Evolutionary conservation across 2,329 filamentous ascomycete genomes (phyloP).

Genomic region (Hypomyces perniciosus): DNA sequence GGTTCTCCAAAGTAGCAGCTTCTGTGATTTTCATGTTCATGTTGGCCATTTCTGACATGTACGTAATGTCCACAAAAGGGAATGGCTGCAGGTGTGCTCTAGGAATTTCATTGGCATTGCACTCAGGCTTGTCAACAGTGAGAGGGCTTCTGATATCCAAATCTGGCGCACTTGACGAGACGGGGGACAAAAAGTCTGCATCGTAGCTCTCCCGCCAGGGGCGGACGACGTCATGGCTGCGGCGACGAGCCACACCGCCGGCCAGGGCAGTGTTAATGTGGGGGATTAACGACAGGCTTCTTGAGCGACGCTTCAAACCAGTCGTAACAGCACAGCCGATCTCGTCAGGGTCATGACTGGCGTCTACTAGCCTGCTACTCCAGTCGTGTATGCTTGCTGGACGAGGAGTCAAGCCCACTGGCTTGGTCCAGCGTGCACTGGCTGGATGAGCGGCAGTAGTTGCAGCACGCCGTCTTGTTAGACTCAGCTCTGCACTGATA

Average conservation of each 20-base stretch:
- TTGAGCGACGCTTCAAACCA: conserved; percentile 48
- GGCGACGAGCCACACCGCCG: conserved; percentile 35
- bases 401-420: conserved; percentile 52
- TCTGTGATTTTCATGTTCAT: conserved; percentile 55
- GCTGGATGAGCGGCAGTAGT: conserved; percentile 10
- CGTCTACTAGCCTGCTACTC: conserved; percentile 33
- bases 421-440: conserved; percentile 29
- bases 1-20: conserved; percentile 46
- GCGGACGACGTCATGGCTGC: conserved; percentile 55
- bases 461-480: conserved; percentile 1
- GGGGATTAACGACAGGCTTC: conserved; percentile 51
- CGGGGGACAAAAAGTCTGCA: conserved; percentile 44
- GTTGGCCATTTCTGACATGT: conserved; percentile 41
- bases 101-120: conserved; percentile 29
- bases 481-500: conserved; percentile 37
- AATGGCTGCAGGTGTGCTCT: conserved; percentile 41
- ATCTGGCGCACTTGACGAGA: conserved; percentile 42
- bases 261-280: conserved; percentile 19
- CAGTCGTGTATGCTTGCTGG: conserved; percentile 55
- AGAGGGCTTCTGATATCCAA: conserved; percentile 25
- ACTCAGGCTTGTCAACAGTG: conserved; percentile 27
- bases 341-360: conserved; percentile 41
- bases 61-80: conserved; percentile 44
- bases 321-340: conserved; percentile 58
- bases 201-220: conserved; percentile 59